Base-by-base conservation (phyloP, 1,139 yeast genomes). In the Zygotorulaspora mrakii region DNA sequence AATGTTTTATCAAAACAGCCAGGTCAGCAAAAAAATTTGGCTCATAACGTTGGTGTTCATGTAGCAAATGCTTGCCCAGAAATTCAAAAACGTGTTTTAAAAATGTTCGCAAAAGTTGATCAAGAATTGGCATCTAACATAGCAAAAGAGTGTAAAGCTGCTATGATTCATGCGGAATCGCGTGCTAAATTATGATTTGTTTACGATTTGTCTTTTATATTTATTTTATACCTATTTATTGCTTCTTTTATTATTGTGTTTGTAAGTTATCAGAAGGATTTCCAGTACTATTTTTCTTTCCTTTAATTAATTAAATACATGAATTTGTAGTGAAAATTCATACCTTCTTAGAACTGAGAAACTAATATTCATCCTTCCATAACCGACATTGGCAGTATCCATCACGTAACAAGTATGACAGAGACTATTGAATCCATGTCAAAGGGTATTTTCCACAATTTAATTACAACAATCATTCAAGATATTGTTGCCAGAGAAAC, bases 31-130 rank as follows among this genome's bases (percentile, higher is more conserved):
- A 77, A 75, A 58, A 78, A 85, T 59, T 73, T 89, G 64, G 86
- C 91, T 37, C 85, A 83, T 67, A 89, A 91, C 65, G 73, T 89
- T 51, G 81, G 95, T 31, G 82, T 70, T 25, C 96, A 88, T 63
- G 82, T 77, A 33, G 58, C 73, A 32, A 75, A 65, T 54, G 95
- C 96, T 26, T 75, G 76, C 52, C 80, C 84, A 40, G 76, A 72
- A 41, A 78, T 87, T 52, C 95, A 85, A 71, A 88, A 86, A 61
- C 71, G 82, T 50, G 94, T 86, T 27, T 74, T 82, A 57, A 86
- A 74, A 47, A 77, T 82, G 77, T 89, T 89, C 63, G 61, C 73
- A 47, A 80, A 81, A 67, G 94, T 88, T 40, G 73, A 77, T 56
- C 71, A 77, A 39, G 80, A 76, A 44, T 75, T 89, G 62, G 86